A percentile compares a stretch with the other conserved stretches of the same genome.
Conservation (phyloP, 2,329 filamentous ascomycete species). For the Colletotrichum simmondsii region DNA sequence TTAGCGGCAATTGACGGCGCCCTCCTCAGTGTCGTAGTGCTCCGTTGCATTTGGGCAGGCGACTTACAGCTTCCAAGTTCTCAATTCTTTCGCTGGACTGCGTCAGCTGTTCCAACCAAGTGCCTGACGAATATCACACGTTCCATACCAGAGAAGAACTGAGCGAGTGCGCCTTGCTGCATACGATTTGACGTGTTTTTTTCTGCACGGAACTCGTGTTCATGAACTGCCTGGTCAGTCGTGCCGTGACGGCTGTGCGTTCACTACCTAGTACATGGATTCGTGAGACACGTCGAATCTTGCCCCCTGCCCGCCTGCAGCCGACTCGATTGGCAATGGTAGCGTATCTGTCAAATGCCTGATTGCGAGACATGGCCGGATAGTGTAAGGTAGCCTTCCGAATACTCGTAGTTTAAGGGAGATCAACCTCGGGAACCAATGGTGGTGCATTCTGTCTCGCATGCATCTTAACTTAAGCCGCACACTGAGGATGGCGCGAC, state of each 20-base stretch:
- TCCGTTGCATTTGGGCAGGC: not conserved
- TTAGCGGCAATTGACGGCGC: not conserved
- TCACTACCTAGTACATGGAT: not conserved
- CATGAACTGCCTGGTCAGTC: not conserved
- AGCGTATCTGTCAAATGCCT: not conserved
- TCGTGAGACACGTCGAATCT: not conserved
- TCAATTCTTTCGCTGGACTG: not conserved
- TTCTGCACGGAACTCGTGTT: not conserved
- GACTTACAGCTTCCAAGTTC: not conserved
- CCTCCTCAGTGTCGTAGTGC: not conserved
- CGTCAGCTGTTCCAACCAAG: not conserved
- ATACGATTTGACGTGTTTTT: not conserved
- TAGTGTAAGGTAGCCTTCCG: not conserved
- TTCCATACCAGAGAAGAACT: not conserved
- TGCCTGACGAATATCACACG: not conserved
- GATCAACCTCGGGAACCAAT: not conserved
- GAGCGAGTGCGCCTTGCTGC: not conserved
- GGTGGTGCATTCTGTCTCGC: not conserved
- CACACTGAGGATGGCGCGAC: not conserved
- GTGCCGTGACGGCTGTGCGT: not conserved
- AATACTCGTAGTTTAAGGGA: slow-evolving; percentile 12
- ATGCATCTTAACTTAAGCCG: not conserved
- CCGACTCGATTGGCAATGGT: not conserved
- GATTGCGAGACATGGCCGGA: slow-evolving; percentile 10
- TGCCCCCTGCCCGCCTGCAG: not conserved